Conservation (phyloP, 768 basidiomycete species). For the Lactifluus volemus region DNA sequence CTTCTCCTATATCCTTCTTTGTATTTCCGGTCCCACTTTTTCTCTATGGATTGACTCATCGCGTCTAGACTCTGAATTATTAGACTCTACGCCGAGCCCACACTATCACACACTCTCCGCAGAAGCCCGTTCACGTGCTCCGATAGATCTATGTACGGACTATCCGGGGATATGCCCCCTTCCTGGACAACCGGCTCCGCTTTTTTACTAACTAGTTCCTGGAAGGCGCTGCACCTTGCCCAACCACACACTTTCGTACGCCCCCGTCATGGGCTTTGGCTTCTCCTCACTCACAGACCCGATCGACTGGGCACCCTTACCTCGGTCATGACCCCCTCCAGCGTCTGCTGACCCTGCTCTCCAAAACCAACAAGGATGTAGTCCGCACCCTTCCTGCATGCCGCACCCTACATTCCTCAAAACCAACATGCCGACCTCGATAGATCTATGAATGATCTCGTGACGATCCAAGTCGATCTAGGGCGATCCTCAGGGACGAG, state of each 20-base stretch:
- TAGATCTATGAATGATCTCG: slow-evolving; percentile 41
- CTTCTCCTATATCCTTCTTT: too few species aligned
- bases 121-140: slow-evolving; percentile 37
- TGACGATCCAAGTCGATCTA: too few species aligned
- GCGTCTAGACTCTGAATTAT: slow-evolving; percentile 83
- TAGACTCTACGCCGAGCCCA: slow-evolving; percentile 44
- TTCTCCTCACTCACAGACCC: background rate
- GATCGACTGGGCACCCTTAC: too few species aligned
- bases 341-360: too few species aligned
- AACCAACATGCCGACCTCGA: slow-evolving; percentile 37
- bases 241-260: slow-evolving; percentile 31
- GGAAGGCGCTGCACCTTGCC: slow-evolving; percentile 45
- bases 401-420: slow-evolving; percentile 68
- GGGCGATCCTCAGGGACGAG: too few species aligned
- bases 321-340: too few species aligned
- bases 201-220: slow-evolving; percentile 37
- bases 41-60: slow-evolving; percentile 23
- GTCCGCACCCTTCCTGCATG: too few species aligned
- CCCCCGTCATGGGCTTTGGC: slow-evolving; percentile 4
- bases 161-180: slow-evolving; percentile 73
- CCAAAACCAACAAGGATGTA: too few species aligned
- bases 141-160: slow-evolving; percentile 77
- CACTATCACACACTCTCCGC: slow-evolving; percentile 29
- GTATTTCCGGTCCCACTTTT: too few species aligned
- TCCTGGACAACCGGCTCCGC: slow-evolving; percentile 48